Evolutionary conservation across 2,329 filamentous ascomycete species (phyloP).

Genomic region (Ophiostoma himal-ulmi): DNA sequence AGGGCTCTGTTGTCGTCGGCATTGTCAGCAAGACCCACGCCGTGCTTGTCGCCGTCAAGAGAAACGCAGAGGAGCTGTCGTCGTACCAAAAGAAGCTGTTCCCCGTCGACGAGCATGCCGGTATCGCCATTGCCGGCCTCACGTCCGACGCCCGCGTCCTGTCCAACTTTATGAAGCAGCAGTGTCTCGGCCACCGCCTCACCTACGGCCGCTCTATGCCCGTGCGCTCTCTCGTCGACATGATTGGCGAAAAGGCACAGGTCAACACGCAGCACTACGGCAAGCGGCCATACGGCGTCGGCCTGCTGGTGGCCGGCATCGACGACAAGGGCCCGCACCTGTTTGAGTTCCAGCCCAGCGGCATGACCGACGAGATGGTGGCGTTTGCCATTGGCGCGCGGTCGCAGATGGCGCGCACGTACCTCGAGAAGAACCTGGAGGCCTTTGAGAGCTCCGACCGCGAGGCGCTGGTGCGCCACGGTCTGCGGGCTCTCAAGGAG

Average conservation of each 20-base stretch:
- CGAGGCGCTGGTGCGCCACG: slow-evolving; percentile 87
- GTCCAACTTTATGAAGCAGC: slow-evolving; percentile 99
- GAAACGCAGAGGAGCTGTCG: slow-evolving; percentile 97
- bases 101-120: slow-evolving; percentile 89
- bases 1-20: slow-evolving; percentile 95
- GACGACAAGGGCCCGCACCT: slow-evolving; percentile 92
- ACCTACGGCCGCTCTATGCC: slow-evolving; percentile 94
- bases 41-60: slow-evolving; percentile 93
- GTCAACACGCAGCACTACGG: slow-evolving; percentile 97
- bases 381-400: slow-evolving; percentile 94
- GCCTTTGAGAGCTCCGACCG: slow-evolving; percentile 68
- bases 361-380: slow-evolving; percentile 94
- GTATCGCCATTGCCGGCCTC: slow-evolving; percentile 91
- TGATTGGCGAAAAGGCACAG: slow-evolving; percentile 95
- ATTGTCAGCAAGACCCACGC: slow-evolving; percentile 97
- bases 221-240: slow-evolving; percentile 77
- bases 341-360: slow-evolving; percentile 95
- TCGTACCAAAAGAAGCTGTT: slow-evolving; percentile 99
- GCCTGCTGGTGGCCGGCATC: slow-evolving; percentile 84
- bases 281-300: slow-evolving; percentile 92
- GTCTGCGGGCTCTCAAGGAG: slow-evolving; percentile 86
- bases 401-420: slow-evolving; percentile 96
- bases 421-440: slow-evolving; percentile 87
- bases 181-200: slow-evolving; percentile 90
- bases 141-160: slow-evolving; percentile 97